Conservation (phyloP, 805 yeast species). For the Candida railenensis region DNA sequence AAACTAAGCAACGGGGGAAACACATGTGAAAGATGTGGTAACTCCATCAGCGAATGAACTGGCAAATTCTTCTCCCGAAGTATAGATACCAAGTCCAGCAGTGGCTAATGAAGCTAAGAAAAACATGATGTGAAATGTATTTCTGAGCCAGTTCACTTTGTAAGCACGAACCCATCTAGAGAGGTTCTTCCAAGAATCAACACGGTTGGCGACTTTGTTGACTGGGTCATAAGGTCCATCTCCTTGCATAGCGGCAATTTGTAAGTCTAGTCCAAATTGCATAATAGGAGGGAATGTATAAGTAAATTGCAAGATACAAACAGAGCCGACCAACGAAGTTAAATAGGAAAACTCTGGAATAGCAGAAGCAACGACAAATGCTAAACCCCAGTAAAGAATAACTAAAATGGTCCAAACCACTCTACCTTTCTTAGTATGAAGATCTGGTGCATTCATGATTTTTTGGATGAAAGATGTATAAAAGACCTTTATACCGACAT, state of each 20-base stretch:
- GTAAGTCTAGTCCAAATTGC: slow-evolving; percentile 17
- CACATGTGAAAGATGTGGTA: slow-evolving; percentile 28
- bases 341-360: slow-evolving; percentile 34
- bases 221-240: slow-evolving; percentile 13
- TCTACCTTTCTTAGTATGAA: slow-evolving; percentile 32
- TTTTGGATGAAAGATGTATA: slow-evolving; percentile 38
- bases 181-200: slow-evolving; percentile 6
- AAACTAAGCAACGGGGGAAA: slow-evolving; percentile 14
- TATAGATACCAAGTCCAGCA: slow-evolving; percentile 27
- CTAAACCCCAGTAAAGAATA: slow-evolving; percentile 42
- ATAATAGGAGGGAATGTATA: slow-evolving; percentile 43
- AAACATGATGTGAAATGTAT: slow-evolving; percentile 17
- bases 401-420: slow-evolving; percentile 35
- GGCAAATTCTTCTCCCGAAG: slow-evolving; percentile 23
- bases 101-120: slow-evolving; percentile 21
- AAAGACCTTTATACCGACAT: slow-evolving; percentile 45
- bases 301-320: slow-evolving; percentile 34
- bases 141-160: slow-evolving; percentile 11
- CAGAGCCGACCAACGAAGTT: neutral
- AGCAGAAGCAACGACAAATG: slow-evolving; percentile 43
- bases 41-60: slow-evolving; percentile 19
- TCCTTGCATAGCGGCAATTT: slow-evolving; percentile 13
- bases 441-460: slow-evolving; percentile 27
- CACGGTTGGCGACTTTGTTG: slow-evolving; percentile 9
- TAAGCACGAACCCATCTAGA: slow-evolving; percentile 17